Evolutionary conservation across 129 eudicot species (phyloP), one percentile per base, ranked within the genome.

Genomic region (Escallonia herrerae): DNA sequence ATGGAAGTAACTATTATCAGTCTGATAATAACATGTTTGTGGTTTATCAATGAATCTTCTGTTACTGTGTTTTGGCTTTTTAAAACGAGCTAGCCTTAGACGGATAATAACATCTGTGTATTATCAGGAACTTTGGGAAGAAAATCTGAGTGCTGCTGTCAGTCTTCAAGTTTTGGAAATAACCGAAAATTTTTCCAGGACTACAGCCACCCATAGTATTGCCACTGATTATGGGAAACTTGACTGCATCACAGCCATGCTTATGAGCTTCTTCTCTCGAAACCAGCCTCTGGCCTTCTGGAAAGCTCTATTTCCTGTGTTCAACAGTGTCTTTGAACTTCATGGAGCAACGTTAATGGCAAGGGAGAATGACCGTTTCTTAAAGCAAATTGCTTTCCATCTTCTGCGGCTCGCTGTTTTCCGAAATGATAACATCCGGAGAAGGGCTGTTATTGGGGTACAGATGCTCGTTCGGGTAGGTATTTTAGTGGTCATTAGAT

Each of bases 61-160:
- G 33, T 22, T 22, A 22, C 33, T 22, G 33, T 22, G 33, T 22
- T 22, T 51, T 51, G n/a, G 12, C 56, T 2, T 8, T 11, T 51
- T 51, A 5, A 67, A 8, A 40, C 10, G 14, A 8, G 6, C 51
- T 54, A 44, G 39, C 38, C 13, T 3, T 15, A 15, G 52, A 14
- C 39, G 59, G 54, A 68, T 63, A 51, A 65, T 65, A 43, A 65
- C 42, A 15, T 10, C 56, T 43, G 3, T 55, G 14, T 40, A 54
- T 8, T 62, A 76, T 62, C 84, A 94, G 99, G 99, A 94, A 81
- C 99, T 94, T 74, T 94, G 99, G 99, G 99, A 94, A 79, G 99
- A 94, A 72, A 94, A 89, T 82, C 78, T 94, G 59, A 86, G 93
- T 73, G 95, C 96, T 70, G 95, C 97, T 75, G 85, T 89, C 64